Conservation (phyloP, 2,329 filamentous ascomycete genomes). For the Talaromyces pinophilus region DNA sequence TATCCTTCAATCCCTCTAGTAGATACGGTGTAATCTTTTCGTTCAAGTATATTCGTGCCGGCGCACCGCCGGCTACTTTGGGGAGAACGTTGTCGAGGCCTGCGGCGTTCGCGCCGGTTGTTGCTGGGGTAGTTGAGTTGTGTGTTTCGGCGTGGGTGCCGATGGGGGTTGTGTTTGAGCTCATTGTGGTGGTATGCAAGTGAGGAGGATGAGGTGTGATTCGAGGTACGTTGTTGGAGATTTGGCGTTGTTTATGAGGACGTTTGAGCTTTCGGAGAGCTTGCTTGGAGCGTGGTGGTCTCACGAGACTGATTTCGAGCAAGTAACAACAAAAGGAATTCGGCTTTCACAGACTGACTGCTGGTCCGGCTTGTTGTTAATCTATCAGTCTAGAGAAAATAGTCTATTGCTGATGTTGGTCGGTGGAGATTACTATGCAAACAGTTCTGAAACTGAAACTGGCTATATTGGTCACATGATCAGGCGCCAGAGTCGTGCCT, state of each 20-base stretch:
- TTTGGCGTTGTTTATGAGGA: neutral
- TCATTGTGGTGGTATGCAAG: constrained; percentile 9
- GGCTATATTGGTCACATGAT: constrained; percentile 14
- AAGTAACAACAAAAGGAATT: neutral
- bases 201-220: neutral
- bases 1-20: constrained; percentile 72
- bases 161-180: constrained; percentile 19
- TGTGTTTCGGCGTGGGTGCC: constrained; percentile 12
- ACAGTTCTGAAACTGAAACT: constrained; percentile 28
- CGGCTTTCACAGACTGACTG: neutral
- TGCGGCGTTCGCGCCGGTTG: neutral
- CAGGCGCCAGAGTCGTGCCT: constrained; percentile 12
- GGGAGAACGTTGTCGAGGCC: constrained; percentile 15
- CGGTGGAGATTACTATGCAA: neutral
- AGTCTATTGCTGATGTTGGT: neutral
- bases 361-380: neutral
- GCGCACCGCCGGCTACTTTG: constrained; percentile 60
- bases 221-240: neutral
- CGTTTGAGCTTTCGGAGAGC: neutral
- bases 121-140: constrained; percentile 13
- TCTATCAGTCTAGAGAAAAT: neutral
- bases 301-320: neutral
- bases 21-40: constrained; percentile 67
- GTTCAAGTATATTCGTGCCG: constrained; percentile 70
- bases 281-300: neutral